These are phyloP conservation scores for Phaeosphaeriaceae sp. DNA, from an alignment of 2,329 filamentous ascomycete species.

Conservation along the genomic window DNA sequence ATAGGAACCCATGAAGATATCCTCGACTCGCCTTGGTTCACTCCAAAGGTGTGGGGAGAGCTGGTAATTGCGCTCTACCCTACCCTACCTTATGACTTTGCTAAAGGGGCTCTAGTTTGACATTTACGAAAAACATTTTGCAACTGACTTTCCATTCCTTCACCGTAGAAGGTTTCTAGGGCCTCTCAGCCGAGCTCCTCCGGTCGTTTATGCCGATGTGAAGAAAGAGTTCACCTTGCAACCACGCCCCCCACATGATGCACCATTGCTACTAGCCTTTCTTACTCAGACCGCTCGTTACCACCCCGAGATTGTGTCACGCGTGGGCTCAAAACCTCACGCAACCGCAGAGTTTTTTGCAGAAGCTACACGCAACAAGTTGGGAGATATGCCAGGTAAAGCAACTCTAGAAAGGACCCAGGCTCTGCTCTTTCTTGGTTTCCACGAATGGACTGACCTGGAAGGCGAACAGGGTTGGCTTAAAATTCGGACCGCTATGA, in stretches of 20 bases:
- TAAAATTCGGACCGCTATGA: conserved; percentile 65
- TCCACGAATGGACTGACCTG: conserved; percentile 74
- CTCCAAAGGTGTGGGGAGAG: conserved; percentile 70
- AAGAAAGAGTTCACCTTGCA: conserved; percentile 33
- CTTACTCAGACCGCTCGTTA: conserved; percentile 73
- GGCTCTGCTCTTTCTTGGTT: conserved; percentile 71
- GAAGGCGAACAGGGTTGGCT: conserved; percentile 69
- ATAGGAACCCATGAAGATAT: conserved; percentile 59
- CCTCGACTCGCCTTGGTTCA: conserved; percentile 67
- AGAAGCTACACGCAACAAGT: conserved; percentile 60
- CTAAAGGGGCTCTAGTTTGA: conserved; percentile 57
- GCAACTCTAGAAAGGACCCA: conserved; percentile 70
- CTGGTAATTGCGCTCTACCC: conserved; percentile 53
- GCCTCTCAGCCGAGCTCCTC: conserved; percentile 29
- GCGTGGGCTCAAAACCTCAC: conserved; percentile 11
- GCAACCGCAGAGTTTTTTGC: conserved; percentile 68
- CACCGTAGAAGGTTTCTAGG: conserved; percentile 68
- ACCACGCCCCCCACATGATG: conserved; percentile 57
- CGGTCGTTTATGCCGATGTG: conserved; percentile 35
- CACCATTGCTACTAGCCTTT: conserved; percentile 67
- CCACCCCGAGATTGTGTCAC: conserved; percentile 58
- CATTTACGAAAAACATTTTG: conserved; percentile 74
- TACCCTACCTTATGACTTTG: background rate
- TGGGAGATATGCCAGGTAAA: conserved; percentile 35
- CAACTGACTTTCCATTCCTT: conserved; percentile 74